A percentile compares a stretch with the other conserved stretches of the same genome.
phyloP scores from a whole-genome alignment of 2,329 filamentous ascomycete species.

The Penicillium sp. region DNA sequence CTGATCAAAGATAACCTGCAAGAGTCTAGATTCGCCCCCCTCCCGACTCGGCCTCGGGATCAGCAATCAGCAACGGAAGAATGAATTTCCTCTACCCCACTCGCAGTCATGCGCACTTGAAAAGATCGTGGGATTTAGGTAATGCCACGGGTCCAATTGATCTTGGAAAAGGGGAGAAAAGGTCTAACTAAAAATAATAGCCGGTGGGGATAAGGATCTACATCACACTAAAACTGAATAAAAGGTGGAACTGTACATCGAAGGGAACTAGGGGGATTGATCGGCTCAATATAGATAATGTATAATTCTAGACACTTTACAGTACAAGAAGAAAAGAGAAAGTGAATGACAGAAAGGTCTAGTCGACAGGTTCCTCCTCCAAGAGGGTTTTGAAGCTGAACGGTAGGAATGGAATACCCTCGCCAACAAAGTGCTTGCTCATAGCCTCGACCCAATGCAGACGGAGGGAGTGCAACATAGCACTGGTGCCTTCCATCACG shows the following conservation, averaged over 20 bases:
- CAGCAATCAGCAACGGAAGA: constrained; percentile 11
- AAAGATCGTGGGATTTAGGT: constrained; percentile 8
- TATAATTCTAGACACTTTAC: constrained; percentile 12
- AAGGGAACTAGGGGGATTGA: background rate
- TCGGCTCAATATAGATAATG: constrained; percentile 2
- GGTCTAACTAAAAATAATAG: background rate
- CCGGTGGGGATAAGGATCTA: constrained; percentile 1
- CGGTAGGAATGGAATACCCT: constrained; percentile 80
- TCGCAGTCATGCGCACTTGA: constrained; percentile 10
- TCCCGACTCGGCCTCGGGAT: constrained; percentile 10
- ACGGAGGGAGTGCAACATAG: constrained; percentile 89
- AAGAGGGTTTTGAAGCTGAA: constrained; percentile 83
- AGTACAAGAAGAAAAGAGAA: constrained; percentile 4
- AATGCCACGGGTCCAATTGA: background rate
- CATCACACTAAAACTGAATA: background rate
- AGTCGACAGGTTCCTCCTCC: constrained; percentile 69
- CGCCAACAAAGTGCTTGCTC: constrained; percentile 94
- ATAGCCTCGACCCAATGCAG: constrained; percentile 97
- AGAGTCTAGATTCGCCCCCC: constrained; percentile 5
- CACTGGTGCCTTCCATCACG: constrained; percentile 93
- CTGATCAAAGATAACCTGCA: background rate
- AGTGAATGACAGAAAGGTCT: constrained; percentile 7
- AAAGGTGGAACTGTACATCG: background rate
- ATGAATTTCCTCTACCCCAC: constrained; percentile 11
- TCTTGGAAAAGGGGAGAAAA: background rate